phyloP scores from a whole-genome alignment of 2,329 filamentous ascomycete species.

The Fulvia fulva region DNA sequence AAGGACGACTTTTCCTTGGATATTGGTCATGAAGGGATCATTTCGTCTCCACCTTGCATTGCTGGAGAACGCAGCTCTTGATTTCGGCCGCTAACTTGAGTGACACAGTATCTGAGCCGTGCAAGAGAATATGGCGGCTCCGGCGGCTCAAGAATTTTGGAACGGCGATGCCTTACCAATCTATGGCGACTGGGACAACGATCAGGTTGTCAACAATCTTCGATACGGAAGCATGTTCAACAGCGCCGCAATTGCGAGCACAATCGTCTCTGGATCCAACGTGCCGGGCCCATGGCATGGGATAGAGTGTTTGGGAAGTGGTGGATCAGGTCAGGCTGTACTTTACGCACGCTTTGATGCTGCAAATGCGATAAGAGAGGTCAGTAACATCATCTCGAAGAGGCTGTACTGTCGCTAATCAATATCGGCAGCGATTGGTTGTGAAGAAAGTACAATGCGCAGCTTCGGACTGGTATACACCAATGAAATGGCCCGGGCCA shows the following conservation, averaged over 20 bases:
- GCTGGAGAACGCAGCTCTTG: too few species aligned
- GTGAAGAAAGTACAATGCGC: too few species aligned
- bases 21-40: too few species aligned
- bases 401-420: too few species aligned
- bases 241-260: not conserved
- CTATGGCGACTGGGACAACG: not conserved
- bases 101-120: too few species aligned
- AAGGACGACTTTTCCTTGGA: not conserved
- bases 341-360: not conserved
- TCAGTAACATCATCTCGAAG: too few species aligned
- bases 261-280: not conserved
- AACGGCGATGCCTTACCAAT: not conserved
- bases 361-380: not conserved
- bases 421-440: too few species aligned
- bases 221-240: not conserved
- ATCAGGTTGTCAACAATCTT: not conserved
- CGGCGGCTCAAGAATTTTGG: not conserved
- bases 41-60: too few species aligned
- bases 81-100: too few species aligned
- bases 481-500: too few species aligned
- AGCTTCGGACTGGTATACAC: too few species aligned
- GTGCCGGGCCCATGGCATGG: not conserved
- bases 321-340: not conserved
- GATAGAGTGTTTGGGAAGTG: not conserved
- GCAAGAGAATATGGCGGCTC: not conserved